phyloP scores from a whole-genome alignment of 2,329 filamentous ascomycete species.

The Leptographium wingfieldii region DNA sequence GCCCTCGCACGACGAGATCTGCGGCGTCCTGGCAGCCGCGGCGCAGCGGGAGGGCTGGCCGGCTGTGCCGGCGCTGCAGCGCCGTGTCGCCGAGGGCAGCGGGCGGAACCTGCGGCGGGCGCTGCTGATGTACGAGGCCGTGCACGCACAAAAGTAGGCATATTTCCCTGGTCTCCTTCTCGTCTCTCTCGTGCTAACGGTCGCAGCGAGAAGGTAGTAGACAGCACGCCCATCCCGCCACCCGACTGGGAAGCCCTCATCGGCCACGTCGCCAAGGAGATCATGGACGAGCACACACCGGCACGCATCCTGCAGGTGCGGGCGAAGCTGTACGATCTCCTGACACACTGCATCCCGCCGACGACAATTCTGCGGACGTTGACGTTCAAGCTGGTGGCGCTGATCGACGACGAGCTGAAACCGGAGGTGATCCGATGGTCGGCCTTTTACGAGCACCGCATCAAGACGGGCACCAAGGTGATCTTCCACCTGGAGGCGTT shows the following conservation, averaged over 20 bases:
- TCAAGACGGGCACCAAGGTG: slow-evolving; percentile 84
- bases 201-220: slow-evolving; percentile 72
- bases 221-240: slow-evolving; percentile 79
- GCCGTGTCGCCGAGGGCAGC: slow-evolving; percentile 79
- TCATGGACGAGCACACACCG: slow-evolving; percentile 86
- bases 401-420: slow-evolving; percentile 82
- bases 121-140: slow-evolving; percentile 90
- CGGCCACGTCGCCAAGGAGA: slow-evolving; percentile 78
- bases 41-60: slow-evolving; percentile 76
- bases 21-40: slow-evolving; percentile 54
- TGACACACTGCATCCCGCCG: slow-evolving; percentile 93
- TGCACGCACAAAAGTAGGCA: slow-evolving; percentile 88
- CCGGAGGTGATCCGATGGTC: slow-evolving; percentile 91
- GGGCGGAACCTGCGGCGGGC: slow-evolving; percentile 82
- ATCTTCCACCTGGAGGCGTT: slow-evolving; percentile 98
- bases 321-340: slow-evolving; percentile 88
- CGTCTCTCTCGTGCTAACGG: neutral
- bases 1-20: slow-evolving; percentile 76
- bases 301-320: slow-evolving; percentile 77
- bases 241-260: slow-evolving; percentile 96
- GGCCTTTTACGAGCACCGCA: slow-evolving; percentile 92
- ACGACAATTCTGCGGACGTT: slow-evolving; percentile 90
- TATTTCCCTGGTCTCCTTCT: neutral
- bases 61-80: slow-evolving; percentile 61
- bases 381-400: slow-evolving; percentile 80